Evolutionary conservation across 768 basidiomycete species (phyloP).

Genomic region (Hygrocybe punicea): DNA sequence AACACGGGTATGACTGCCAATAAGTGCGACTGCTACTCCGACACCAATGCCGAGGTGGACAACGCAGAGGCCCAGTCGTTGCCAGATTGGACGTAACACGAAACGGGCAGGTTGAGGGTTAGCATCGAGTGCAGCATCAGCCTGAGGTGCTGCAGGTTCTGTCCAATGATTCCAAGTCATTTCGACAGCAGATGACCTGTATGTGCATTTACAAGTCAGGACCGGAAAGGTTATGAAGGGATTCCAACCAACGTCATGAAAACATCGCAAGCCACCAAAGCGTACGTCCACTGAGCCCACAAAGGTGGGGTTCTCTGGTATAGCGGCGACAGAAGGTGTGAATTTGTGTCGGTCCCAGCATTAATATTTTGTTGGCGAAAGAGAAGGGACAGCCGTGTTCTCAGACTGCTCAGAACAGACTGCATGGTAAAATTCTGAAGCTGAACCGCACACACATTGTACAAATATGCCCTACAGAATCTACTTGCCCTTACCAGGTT

Average conservation of each 20-base stretch:
- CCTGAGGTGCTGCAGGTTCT: not conserved
- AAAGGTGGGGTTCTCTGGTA: slow-evolving; percentile 30
- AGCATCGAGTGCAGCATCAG: not conserved
- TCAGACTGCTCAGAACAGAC: not conserved
- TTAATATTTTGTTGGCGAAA: not conserved
- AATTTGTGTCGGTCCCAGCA: too few relatives aligned
- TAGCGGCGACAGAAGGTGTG: slow-evolving; percentile 18
- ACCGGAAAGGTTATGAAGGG: not conserved
- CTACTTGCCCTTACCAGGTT: slow-evolving; percentile 3
- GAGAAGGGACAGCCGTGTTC: not conserved
- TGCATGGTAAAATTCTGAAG: too few relatives aligned
- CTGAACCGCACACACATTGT: too few relatives aligned
- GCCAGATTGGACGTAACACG: slow-evolving; percentile 33
- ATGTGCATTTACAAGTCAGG: not conserved
- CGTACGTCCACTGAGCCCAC: slow-evolving; percentile 32
- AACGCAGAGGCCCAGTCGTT: slow-evolving; percentile 30
- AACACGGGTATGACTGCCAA: slow-evolving; percentile 31
- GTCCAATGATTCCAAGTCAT: slow-evolving; percentile 38
- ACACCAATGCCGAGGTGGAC: slow-evolving; percentile 31
- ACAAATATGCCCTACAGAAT: too few relatives aligned
- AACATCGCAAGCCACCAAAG: slow-evolving; percentile 29
- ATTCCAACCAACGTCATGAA: slow-evolving; percentile 37
- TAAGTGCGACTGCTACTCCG: slow-evolving; percentile 29
- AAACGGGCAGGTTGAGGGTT: slow-evolving; percentile 12
- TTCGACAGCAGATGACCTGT: slow-evolving; percentile 32